phyloP scores from a whole-genome alignment of 441 rosid genomes.

The Macaranga tanarius region DNA sequence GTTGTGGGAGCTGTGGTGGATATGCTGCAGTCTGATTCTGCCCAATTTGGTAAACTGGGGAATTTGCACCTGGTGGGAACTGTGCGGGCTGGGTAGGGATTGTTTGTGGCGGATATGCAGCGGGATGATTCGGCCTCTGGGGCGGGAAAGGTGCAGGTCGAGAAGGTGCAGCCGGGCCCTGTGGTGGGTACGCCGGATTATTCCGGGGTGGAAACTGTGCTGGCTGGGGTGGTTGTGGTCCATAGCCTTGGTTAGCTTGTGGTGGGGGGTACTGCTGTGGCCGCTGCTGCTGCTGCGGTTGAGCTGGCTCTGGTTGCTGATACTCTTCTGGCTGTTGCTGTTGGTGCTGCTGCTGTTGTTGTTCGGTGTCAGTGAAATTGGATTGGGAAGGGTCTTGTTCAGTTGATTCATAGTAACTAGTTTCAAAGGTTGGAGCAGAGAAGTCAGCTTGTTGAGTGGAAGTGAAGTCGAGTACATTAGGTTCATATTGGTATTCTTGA shows the following conservation, averaged over 20 bases:
- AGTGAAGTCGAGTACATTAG: background rate
- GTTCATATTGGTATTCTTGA: conserved; percentile 13
- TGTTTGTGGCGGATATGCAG: conserved; percentile 22
- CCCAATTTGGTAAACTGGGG: background rate
- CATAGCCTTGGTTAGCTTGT: background rate
- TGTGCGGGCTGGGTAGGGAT: conserved; percentile 2
- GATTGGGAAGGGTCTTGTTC: background rate
- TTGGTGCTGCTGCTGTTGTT: background rate
- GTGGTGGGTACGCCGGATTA: background rate
- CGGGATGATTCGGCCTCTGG: background rate
- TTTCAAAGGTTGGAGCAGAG: background rate
- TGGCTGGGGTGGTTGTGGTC: conserved; percentile 11
- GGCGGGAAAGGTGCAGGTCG: conserved; percentile 7
- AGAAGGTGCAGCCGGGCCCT: background rate
- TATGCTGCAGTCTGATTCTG: background rate
- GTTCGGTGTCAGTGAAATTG: conserved; percentile 1
- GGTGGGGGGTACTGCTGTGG: conserved; percentile 1
- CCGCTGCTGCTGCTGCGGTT: background rate
- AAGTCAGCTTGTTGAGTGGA: too few species aligned
- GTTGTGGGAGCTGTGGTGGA: conserved; percentile 7
- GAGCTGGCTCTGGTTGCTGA: background rate
- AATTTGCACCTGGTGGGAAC: conserved; percentile 9
- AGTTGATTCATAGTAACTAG: background rate
- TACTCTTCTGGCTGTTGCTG: background rate
- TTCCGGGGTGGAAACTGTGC: conserved; percentile 3